Conservation (phyloP, 2,329 filamentous ascomycete species). For the Sarocladium strictum region DNA sequence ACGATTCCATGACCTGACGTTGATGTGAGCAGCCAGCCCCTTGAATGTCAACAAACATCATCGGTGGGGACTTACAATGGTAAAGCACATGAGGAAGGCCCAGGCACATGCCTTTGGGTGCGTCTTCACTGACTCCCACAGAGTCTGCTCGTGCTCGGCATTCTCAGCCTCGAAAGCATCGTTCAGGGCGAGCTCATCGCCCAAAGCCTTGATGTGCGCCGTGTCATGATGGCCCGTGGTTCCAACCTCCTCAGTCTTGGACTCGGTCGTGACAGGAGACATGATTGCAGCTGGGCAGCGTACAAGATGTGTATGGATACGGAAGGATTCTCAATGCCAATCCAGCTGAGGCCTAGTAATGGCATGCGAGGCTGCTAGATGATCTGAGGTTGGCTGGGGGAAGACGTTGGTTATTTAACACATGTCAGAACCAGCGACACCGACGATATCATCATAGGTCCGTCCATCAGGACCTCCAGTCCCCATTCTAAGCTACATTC, state of each 20-base stretch:
- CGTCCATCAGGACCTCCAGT: neutral
- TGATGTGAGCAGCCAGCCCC: too few species aligned
- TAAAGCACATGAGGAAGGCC: slow-evolving; percentile 43
- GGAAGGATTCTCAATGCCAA: too few species aligned
- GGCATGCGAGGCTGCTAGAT: too few species aligned
- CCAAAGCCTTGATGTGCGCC: slow-evolving; percentile 27
- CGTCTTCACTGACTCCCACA: slow-evolving; percentile 29
- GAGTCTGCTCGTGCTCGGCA: slow-evolving; percentile 32
- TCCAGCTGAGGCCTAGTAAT: too few species aligned
- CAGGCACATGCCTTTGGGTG: slow-evolving; percentile 40
- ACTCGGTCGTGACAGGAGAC: neutral
- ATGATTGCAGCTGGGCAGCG: neutral
- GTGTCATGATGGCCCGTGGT: slow-evolving; percentile 18
- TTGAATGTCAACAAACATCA: too few species aligned
- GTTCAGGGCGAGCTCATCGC: slow-evolving; percentile 30
- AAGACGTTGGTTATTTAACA: neutral
- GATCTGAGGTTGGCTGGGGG: too few species aligned
- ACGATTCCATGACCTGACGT: slow-evolving; percentile 43
- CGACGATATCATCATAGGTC: neutral
- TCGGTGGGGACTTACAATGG: slow-evolving; percentile 37
- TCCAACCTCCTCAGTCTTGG: slow-evolving; percentile 7
- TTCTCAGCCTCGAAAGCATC: slow-evolving; percentile 37
- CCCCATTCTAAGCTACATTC: neutral
- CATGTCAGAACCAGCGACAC: neutral
- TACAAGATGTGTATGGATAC: too few species aligned